Conservation (phyloP, 257 asterid species). For the Scutellaria galericulata region DNA sequence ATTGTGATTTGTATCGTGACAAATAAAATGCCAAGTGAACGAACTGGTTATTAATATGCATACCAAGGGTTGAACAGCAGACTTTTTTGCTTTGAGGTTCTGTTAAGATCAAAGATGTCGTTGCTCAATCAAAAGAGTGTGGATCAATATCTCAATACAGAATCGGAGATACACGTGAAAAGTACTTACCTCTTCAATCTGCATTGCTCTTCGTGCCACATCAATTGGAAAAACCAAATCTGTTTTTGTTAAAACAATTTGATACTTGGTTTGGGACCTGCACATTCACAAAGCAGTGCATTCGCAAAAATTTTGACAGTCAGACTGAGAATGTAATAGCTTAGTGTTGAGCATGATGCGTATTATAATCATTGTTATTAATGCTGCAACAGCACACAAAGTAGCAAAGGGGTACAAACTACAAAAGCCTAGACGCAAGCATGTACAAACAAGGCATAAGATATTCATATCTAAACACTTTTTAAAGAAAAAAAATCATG, state of each 20-base stretch:
- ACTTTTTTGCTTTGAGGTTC: conserved; percentile 81
- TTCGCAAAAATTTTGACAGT: not conserved
- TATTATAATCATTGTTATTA: too few relatives aligned
- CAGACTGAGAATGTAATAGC: not conserved
- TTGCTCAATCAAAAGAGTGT: conserved; percentile 22
- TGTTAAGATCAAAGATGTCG: conserved; percentile 47
- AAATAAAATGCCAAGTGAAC: conserved; percentile 17
- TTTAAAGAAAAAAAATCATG: too few relatives aligned
- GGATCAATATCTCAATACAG: not conserved
- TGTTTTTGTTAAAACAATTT: conserved; percentile 91
- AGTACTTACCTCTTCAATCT: conserved; percentile 87
- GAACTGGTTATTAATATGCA: conserved; percentile 15
- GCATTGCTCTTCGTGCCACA: conserved; percentile 96
- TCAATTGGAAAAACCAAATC: conserved; percentile 87
- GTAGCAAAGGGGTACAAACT: too few relatives aligned
- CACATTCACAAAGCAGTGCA: conserved; percentile 30
- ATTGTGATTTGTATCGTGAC: conserved; percentile 12
- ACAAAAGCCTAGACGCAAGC: too few relatives aligned
- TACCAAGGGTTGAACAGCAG: conserved; percentile 94
- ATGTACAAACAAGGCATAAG: too few relatives aligned
- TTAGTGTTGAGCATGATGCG: not conserved
- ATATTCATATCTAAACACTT: too few relatives aligned
- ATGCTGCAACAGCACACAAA: too few relatives aligned
- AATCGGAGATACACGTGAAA: not conserved
- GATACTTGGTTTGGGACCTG: conserved; percentile 86